phyloP scores from a whole-genome alignment of 2,329 filamentous ascomycete species.

The Tolypocladium cylindrosporum region DNA sequence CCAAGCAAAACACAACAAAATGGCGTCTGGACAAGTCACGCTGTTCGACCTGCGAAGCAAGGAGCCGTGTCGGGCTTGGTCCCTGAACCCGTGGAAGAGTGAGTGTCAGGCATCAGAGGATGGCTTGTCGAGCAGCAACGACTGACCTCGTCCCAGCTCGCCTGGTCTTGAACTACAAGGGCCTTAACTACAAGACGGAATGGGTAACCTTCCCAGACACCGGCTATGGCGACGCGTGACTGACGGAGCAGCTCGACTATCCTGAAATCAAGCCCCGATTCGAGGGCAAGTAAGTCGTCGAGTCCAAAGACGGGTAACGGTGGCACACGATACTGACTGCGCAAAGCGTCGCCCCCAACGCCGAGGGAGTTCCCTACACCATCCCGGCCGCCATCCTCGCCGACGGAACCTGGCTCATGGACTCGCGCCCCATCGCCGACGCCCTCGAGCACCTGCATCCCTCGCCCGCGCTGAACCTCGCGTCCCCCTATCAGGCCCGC shows the following conservation, averaged over 20 bases:
- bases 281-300: conserved; percentile 36
- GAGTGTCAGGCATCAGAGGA: conserved; percentile 2
- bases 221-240: conserved; percentile 3
- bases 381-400: not conserved
- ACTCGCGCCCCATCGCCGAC: not conserved
- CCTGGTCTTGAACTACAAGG: conserved; percentile 57
- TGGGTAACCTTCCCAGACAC: not conserved
- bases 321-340: not conserved
- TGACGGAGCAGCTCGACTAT: not conserved
- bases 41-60: conserved; percentile 55
- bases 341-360: not conserved
- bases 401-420: not conserved
- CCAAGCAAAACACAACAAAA: no score
- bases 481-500: not conserved
- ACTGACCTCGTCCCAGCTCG: conserved; percentile 36
- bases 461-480: not conserved
- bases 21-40: conserved; percentile 30
- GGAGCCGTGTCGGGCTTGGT: conserved; percentile 42
- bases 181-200: not conserved
- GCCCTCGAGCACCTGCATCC: not conserved
- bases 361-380: not conserved
- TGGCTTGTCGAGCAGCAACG: not conserved
- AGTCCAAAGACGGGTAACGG: no score
- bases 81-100: conserved; percentile 65
- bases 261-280: conserved; percentile 26